These are phyloP conservation scores for Stagonosporopsis vannaccii DNA, from an alignment of 2,329 filamentous ascomycete genomes.

Conservation along the genomic window DNA sequence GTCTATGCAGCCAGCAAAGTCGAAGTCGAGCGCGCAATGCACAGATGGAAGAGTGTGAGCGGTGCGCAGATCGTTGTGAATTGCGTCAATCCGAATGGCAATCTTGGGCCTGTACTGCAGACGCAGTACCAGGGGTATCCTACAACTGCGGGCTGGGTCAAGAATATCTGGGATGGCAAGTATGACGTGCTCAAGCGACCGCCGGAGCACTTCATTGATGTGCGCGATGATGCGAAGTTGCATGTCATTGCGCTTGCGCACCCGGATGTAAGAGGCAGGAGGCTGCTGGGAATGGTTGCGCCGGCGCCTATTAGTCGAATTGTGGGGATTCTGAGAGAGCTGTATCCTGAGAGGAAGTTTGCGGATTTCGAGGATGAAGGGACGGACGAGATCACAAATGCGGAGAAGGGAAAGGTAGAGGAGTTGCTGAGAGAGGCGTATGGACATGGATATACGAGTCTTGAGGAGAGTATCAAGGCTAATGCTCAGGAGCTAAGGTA, in stretches of 20 bases:
- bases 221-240: constrained; percentile 52
- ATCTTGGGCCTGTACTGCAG: constrained; percentile 47
- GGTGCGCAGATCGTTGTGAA: constrained; percentile 56
- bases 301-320: constrained; percentile 58
- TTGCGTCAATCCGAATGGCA: constrained; percentile 44
- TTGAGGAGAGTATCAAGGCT: constrained; percentile 33
- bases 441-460: constrained; percentile 34
- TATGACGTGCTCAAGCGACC: constrained; percentile 30
- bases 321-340: constrained; percentile 47
- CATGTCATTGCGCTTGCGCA: constrained; percentile 62
- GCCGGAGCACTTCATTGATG: constrained; percentile 32
- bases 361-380: constrained; percentile 25
- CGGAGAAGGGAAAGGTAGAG: constrained; percentile 29
- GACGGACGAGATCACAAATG: constrained; percentile 26
- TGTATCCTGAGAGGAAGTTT: constrained; percentile 52
- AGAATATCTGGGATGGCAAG: constrained; percentile 31
- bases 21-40: constrained; percentile 55
- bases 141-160: constrained; percentile 38
- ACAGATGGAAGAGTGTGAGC: constrained; percentile 56
- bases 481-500: constrained; percentile 9
- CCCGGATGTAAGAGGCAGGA: constrained; percentile 55
- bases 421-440: constrained; percentile 40
- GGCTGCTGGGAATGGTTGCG: constrained; percentile 62
- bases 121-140: constrained; percentile 45
- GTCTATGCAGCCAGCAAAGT: constrained; percentile 59